Base-by-base conservation (phyloP, 1,284 basidiomycete species). In the Puccinia triticina region DNA sequence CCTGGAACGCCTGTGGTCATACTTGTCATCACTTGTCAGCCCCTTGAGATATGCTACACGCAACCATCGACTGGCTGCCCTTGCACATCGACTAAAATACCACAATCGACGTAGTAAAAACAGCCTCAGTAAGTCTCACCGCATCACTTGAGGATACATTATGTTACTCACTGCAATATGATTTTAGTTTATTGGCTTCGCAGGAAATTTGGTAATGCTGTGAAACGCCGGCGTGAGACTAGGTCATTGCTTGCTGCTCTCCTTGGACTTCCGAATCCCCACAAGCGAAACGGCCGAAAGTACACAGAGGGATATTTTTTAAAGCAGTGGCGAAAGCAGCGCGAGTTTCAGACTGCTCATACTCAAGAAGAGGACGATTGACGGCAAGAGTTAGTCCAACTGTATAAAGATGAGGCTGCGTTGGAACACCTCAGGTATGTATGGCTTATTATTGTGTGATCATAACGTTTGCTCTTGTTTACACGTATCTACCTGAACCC, bases 41-140 rank as follows among this genome's bases (percentile, higher is more conserved):
- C 71, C 48, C 12, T 55, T 73, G 71, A 53, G 71, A 26, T 55
- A 73, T 40, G 46, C 48, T 23, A 53, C 26, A 7, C 14, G 48
- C 0, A 73, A 73, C 34, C 71, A 55, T 40, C 29, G 48, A 2
- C 55, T 73, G 48, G 71, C 29, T 5, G 3, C 48, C 1, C 53
- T 73, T 34, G 26, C 71, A 0, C 71, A 73, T 40, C 21, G 23
- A 32, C 29, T 73, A 3, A 55, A 34, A 23, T 16, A 73, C 16
- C 71, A 73, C 71, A 73, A 73, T 43, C 40, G 12, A 43, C 12
- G 40, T 7, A 43, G n/a, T n/a, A n/a, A n/a, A n/a, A n/a, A n/a
- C n/a, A n/a, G n/a, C n/a, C n/a, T n/a, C n/a, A n/a, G n/a, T n/a
- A n/a, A n/a, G n/a, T n/a, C n/a, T n/a, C n/a, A n/a, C n/a, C n/a